Percentiles rank a stretch among this genome's conserved stretches.
phyloP scores from a whole-genome alignment of 1,139 yeast species.

The Wickerhamomyces sp. region DNA sequence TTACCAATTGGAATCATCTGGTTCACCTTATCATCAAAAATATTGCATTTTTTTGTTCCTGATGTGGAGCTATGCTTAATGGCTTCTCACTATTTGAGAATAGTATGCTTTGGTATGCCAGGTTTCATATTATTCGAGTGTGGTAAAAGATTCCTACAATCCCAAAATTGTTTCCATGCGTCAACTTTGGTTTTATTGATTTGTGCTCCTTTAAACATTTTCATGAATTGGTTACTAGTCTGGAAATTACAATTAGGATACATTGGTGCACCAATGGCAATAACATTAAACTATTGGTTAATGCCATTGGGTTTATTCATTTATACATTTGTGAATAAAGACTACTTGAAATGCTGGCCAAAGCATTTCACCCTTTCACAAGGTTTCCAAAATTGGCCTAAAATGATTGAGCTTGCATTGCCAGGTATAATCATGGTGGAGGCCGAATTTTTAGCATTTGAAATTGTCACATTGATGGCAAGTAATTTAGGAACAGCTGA shows the following conservation, averaged over 20 bases:
- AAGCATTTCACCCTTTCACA: constrained; percentile 18
- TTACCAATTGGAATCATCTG: constrained; percentile 35
- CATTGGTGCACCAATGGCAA: constrained; percentile 37
- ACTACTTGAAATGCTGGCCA: constrained; percentile 31
- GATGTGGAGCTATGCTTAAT: constrained; percentile 20
- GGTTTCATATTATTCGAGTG: constrained; percentile 38
- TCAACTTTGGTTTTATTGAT: constrained; percentile 33
- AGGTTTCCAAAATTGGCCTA: constrained; percentile 30
- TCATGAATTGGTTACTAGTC: constrained; percentile 31
- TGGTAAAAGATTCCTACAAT: constrained; percentile 38
- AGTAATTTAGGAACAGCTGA: constrained; percentile 37
- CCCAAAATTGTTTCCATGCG: constrained; percentile 38
- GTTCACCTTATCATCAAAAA: constrained; percentile 20
- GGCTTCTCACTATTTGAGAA: constrained; percentile 31
- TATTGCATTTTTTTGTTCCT: constrained; percentile 18
- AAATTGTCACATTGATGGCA: constrained; percentile 36
- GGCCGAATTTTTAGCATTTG: constrained; percentile 40
- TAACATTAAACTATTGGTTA: constrained; percentile 34
- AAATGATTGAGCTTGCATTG: constrained; percentile 34
- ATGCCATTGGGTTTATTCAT: constrained; percentile 29
- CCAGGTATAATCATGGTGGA: constrained; percentile 41
- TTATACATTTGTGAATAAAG: constrained; percentile 23
- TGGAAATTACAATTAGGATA: constrained; percentile 28
- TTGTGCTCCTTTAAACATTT: constrained; percentile 33
- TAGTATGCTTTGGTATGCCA: constrained; percentile 34